A percentile compares a stretch with the other conserved stretches of the same genome.
Evolutionary conservation across 177 flowering plant genomes (phyloP).

Genomic region (Vitis hybrid): DNA sequence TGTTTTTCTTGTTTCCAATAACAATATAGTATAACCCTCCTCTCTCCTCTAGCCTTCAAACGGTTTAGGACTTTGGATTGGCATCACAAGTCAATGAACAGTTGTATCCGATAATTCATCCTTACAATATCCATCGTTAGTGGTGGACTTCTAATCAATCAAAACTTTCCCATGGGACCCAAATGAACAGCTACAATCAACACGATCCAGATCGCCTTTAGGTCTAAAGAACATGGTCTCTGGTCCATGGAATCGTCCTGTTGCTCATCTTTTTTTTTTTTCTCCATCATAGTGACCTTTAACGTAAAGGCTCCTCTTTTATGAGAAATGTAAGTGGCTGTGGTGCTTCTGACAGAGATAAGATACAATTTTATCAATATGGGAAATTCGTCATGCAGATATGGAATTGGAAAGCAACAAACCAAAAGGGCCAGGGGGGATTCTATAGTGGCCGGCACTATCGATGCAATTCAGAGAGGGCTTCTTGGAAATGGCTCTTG

Average conservation of each 20-base stretch:
- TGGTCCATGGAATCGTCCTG: background rate
- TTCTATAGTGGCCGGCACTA: constrained; percentile 17
- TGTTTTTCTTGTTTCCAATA: background rate
- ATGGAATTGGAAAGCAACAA: constrained; percentile 8
- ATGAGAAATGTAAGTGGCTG: background rate
- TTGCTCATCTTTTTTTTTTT: background rate
- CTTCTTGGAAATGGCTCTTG: background rate
- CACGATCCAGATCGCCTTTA: too few species aligned
- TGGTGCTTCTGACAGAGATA: constrained; percentile 4
- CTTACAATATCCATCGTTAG: background rate
- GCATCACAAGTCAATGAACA: too few species aligned
- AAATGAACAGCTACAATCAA: too few species aligned
- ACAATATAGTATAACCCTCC: background rate
- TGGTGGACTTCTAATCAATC: background rate
- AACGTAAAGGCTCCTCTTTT: background rate
- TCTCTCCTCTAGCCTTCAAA: background rate
- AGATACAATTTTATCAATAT: background rate
- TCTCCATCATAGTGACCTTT: background rate
- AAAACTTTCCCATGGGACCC: background rate
- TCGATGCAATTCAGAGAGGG: constrained; percentile 3
- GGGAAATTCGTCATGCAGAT: background rate
- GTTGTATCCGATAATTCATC: background rate
- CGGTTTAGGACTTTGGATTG: too few species aligned
- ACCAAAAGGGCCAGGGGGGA: constrained; percentile 7
- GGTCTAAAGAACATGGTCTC: background rate